phyloP scores from a whole-genome alignment of 371 early-diverging fungal species.

The Syncephalis fuscata region DNA sequence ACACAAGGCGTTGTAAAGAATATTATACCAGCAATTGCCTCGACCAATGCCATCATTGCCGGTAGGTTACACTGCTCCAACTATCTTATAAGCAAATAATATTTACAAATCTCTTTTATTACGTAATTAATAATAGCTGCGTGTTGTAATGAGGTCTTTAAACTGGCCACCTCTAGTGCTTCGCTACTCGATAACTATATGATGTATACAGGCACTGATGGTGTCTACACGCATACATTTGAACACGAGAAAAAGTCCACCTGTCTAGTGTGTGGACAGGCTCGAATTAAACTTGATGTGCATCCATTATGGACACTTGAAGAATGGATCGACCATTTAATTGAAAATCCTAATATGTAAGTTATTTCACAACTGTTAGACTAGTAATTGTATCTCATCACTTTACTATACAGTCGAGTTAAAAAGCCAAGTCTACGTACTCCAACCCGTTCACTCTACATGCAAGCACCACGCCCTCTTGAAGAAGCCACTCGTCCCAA shows the following conservation, averaged over 20 bases:
- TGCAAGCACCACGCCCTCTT: slow-evolving; percentile 58
- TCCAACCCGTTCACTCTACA: slow-evolving; percentile 41
- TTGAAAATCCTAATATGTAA: slow-evolving; percentile 56
- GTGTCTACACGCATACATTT: slow-evolving; percentile 85
- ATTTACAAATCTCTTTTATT: not conserved
- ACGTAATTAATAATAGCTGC: slow-evolving; percentile 57
- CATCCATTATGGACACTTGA: slow-evolving; percentile 26
- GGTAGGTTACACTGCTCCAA: slow-evolving; percentile 9
- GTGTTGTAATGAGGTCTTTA: slow-evolving; percentile 89
- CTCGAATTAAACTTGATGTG: slow-evolving; percentile 19
- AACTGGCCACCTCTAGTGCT: slow-evolving; percentile 62
- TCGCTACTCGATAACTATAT: slow-evolving; percentile 79
- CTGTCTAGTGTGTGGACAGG: slow-evolving; percentile 81
- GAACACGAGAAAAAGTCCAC: slow-evolving; percentile 63
- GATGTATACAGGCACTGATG: slow-evolving; percentile 86
- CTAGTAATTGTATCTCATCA: too few species aligned
- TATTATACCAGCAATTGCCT: slow-evolving; percentile 56
- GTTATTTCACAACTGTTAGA: slow-evolving; percentile 7
- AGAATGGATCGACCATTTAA: slow-evolving; percentile 55
- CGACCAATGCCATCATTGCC: slow-evolving; percentile 57
- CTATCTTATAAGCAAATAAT: not conserved
- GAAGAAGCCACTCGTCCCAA: slow-evolving; percentile 57
- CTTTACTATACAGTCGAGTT: slow-evolving; percentile 54
- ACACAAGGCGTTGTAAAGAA: slow-evolving; percentile 91
- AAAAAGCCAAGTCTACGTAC: slow-evolving; percentile 58